Evolutionary conservation across 371 early-diverging fungal species (phyloP), one percentile per base, ranked within the genome.

Genomic region (Dichotomocladium elegans): DNA sequence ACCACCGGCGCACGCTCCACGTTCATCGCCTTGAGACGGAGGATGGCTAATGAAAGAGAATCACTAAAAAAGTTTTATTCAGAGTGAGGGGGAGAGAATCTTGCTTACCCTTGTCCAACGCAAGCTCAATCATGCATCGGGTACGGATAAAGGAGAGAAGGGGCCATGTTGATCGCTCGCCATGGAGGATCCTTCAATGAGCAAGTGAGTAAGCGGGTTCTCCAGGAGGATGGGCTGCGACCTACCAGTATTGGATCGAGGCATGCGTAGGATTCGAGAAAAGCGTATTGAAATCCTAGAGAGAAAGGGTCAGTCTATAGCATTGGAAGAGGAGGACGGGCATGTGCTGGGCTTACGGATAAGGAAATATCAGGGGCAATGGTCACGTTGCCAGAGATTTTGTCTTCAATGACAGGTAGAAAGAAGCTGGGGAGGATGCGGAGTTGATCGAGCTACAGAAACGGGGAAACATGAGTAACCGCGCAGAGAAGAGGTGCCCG

Each of bases 151-250:
- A 68, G 2, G 86, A 71, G 17, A 93, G 54, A 45, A 82, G 69
- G 4, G 91, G 94, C 92, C 92, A 93, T 1, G 92, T 90, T 0
- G 91, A 85, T 45, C 82, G 79, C 57, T 90, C 89, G 24, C 94
- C 94, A 59, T 91, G 89, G 11, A 74, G 47, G 41, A 90, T 83
- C 92, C 74, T 74, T 7, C 22, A 24, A 12, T 29, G 22, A 37
- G 34, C 28, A 9, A 25, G 24, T 40, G 10, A 40, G 42, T 26
- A 15, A 51, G 4, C 17, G 4, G 19, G n/a, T 19, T 3, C 6
- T 31, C 5, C 34, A 25, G 19, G 11, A 25, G 22, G 11, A 24
- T 22, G 14, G 15, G n/a, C 28, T 5, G 5, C 11, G 9, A 21
- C 46, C 43, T 66, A 70, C 74, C 92, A 91, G 59, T 91, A 87